These are phyloP conservation scores for Mycena citricolor DNA, from an alignment of 1,284 basidiomycete genomes.

Conservation along the genomic window DNA sequence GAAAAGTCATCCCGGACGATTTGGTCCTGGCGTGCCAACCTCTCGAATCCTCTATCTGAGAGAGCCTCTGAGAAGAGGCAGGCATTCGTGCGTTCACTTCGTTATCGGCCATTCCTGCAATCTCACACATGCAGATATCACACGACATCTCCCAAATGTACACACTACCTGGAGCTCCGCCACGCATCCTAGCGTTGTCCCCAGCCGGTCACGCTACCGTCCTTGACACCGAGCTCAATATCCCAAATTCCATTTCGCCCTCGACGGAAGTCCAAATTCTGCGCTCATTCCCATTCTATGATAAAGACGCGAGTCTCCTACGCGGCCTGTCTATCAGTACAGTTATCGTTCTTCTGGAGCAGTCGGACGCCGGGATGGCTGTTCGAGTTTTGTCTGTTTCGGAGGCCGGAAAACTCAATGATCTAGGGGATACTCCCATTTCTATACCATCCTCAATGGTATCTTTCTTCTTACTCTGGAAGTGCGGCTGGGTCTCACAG, in stretches of 20 bases:
- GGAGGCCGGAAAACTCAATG: conserved; percentile 25
- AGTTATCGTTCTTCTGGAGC: conserved; percentile 32
- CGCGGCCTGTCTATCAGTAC: conserved; percentile 31
- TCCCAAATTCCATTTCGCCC: conserved; percentile 40
- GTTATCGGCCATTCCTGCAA: background rate
- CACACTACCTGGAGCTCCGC: conserved; percentile 40
- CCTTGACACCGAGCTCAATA: conserved; percentile 42
- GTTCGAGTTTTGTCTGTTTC: conserved; percentile 29
- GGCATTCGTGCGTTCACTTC: conserved; percentile 43
- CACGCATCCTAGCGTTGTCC: conserved; percentile 47
- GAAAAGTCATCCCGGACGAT: conserved; percentile 49
- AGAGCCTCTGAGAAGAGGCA: conserved; percentile 41
- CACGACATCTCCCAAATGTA: conserved; percentile 17
- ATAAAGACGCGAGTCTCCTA: too few relatives aligned
- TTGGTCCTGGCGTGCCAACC: conserved; percentile 61
- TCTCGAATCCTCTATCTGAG: conserved; percentile 39
- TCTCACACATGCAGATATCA: conserved; percentile 4
- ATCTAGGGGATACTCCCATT: conserved; percentile 27
- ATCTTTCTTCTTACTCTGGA: too few relatives aligned
- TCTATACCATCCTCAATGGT: too few relatives aligned
- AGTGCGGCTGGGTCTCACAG: too few relatives aligned
- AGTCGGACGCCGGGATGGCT: conserved; percentile 18
- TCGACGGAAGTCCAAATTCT: too few relatives aligned
- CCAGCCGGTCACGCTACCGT: conserved; percentile 45
- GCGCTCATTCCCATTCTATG: too few relatives aligned